These are phyloP conservation scores for Pilaira anomala DNA, from an alignment of 192 early-diverging fungal genomes.

Conservation along the genomic window DNA sequence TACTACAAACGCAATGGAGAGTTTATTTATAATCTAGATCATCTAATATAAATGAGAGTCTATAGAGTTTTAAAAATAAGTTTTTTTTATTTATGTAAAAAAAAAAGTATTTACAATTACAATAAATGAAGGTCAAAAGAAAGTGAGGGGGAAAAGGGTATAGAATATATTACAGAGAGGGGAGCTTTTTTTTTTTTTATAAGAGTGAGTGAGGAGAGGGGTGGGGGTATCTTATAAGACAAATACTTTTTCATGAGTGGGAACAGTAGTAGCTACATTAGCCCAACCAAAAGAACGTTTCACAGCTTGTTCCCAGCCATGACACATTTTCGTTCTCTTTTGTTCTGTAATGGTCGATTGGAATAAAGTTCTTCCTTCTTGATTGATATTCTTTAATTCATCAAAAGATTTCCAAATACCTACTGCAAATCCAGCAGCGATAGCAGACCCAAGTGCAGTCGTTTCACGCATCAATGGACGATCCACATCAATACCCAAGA, in stretches of 20 bases:
- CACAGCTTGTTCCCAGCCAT: constrained; percentile 73
- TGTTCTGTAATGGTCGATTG: constrained; percentile 41
- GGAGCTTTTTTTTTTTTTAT: too few species aligned
- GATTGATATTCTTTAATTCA: constrained; percentile 46
- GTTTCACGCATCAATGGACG: constrained; percentile 88
- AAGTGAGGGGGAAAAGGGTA: not conserved
- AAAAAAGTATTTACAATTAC: too few species aligned
- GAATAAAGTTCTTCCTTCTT: constrained; percentile 42
- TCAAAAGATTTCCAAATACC: constrained; percentile 60
- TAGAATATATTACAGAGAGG: not conserved
- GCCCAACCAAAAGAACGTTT: constrained; percentile 63
- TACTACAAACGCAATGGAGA: not conserved
- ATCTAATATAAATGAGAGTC: too few species aligned
- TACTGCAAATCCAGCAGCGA: constrained; percentile 79
- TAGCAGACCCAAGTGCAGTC: constrained; percentile 87
- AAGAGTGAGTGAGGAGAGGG: too few species aligned
- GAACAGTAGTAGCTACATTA: not conserved
- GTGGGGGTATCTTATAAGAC: not conserved
- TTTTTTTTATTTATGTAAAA: too few species aligned
- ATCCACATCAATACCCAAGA: constrained; percentile 74
- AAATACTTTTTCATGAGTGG: too few species aligned
- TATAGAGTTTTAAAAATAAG: too few species aligned
- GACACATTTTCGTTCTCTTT: constrained; percentile 57
- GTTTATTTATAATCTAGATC: too few species aligned
- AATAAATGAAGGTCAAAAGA: too few species aligned